A percentile compares a stretch with the other conserved stretches of the same genome.
Conservation (phyloP, 768 basidiomycete species). For the Tulasnella sp. region DNA sequence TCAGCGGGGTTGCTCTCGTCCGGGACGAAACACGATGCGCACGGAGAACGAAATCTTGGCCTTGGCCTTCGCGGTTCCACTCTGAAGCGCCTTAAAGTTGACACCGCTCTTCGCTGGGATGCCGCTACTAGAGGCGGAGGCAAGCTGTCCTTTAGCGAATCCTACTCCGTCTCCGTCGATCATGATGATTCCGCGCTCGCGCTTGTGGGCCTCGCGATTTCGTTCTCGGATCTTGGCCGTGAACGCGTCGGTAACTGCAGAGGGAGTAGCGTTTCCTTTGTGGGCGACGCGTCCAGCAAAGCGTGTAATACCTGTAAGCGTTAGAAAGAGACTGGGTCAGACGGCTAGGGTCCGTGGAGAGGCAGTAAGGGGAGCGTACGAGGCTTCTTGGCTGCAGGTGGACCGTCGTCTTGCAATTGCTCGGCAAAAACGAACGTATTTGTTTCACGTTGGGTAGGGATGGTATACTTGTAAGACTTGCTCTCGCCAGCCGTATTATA, state of each 20-base stretch:
- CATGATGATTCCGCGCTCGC: not conserved
- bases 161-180: not conserved
- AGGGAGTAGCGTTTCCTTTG: not conserved
- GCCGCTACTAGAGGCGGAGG: not conserved
- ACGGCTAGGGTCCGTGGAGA: not conserved
- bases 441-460: conserved; percentile 24
- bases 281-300: not conserved
- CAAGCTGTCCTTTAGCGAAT: not conserved
- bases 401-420: conserved; percentile 19
- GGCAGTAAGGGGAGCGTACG: not conserved
- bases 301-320: not conserved
- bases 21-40: not conserved
- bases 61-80: conserved; percentile 16
- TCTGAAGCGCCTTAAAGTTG: conserved; percentile 16
- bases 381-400: conserved; percentile 7
- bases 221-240: not conserved
- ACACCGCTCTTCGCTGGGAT: not conserved
- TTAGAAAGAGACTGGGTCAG: not conserved
- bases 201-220: not conserved
- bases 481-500: conserved; percentile 17
- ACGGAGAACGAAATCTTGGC: conserved; percentile 2
- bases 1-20: not conserved
- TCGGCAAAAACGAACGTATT: conserved; percentile 24
- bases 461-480: conserved; percentile 27
- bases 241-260: not conserved